Percentiles rank a stretch among this genome's conserved stretches.
Conservation (phyloP, 2,329 filamentous ascomycete species). For the Aspergillus brunneoviolaceus region DNA sequence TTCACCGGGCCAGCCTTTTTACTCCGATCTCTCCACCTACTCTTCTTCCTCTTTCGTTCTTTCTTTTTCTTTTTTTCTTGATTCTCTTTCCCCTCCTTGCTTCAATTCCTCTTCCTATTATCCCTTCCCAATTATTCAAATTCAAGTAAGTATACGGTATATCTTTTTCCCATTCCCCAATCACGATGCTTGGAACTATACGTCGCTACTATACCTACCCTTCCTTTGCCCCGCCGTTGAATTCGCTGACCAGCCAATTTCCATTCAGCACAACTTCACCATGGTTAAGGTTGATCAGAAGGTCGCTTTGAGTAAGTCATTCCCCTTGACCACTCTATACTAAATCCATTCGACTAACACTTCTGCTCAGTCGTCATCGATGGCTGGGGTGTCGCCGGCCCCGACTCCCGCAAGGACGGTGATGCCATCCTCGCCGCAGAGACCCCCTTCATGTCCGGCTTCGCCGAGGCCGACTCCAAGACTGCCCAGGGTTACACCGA, state of each 20-base stretch:
- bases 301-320: constrained; percentile 62
- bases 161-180: constrained; percentile 10
- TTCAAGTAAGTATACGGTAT: neutral
- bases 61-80: constrained; percentile 4
- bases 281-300: constrained; percentile 71
- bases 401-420: constrained; percentile 78
- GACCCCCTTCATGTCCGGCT: constrained; percentile 91
- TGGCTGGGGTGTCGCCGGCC: constrained; percentile 89
- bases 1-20: constrained; percentile 28
- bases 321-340: neutral
- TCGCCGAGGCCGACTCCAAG: constrained; percentile 65
- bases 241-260: constrained; percentile 14
- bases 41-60: constrained; percentile 8
- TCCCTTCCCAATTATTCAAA: neutral
- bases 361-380: constrained; percentile 84
- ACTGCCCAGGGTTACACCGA: constrained; percentile 82
- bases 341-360: constrained; percentile 15
- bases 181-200: neutral
- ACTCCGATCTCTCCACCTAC: constrained; percentile 8
- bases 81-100: constrained; percentile 8
- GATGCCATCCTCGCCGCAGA: constrained; percentile 93
- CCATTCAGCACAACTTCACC: constrained; percentile 30
- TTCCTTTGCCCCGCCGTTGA: constrained; percentile 22
- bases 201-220: neutral
- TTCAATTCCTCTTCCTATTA: neutral